Percentiles rank a stretch among this genome's conserved stretches.
phyloP scores from a whole-genome alignment of 176 grass and related monocot species.

The Tillandsia fasciculata region DNA sequence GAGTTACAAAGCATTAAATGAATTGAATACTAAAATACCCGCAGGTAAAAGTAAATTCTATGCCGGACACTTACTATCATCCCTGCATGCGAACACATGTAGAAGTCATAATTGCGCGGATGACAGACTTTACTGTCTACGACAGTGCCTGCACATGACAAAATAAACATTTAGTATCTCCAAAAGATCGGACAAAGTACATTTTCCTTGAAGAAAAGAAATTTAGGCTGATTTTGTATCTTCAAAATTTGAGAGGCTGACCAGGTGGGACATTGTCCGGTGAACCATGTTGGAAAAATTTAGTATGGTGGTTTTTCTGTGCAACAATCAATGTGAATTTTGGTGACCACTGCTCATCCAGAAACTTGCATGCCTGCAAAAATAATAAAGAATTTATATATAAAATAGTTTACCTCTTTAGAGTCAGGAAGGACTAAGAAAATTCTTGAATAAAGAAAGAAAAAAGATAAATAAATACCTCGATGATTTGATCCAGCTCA shows the following conservation, averaged over 20 bases:
- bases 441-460: background rate
- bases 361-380: conserved; percentile 65
- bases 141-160: conserved; percentile 51
- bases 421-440: background rate
- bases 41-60: background rate
- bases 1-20: no score
- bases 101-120: conserved; percentile 86
- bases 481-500: conserved; percentile 87
- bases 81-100: conserved; percentile 84
- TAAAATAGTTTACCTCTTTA: background rate
- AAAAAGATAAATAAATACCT: conserved; percentile 26
- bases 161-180: background rate
- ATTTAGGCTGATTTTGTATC: no score
- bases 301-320: conserved; percentile 88
- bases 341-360: conserved; percentile 65
- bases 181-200: no score
- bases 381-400: conserved; percentile 3
- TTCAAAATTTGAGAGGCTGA: conserved; percentile 10
- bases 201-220: no score
- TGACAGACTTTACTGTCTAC: conserved; percentile 80
- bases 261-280: conserved; percentile 78
- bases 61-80: conserved; percentile 57
- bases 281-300: conserved; percentile 51
- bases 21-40: background rate
- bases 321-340: conserved; percentile 84